Base-by-base conservation (phyloP, 2,329 filamentous ascomycete genomes). In the Fusarium camptoceras region DNA sequence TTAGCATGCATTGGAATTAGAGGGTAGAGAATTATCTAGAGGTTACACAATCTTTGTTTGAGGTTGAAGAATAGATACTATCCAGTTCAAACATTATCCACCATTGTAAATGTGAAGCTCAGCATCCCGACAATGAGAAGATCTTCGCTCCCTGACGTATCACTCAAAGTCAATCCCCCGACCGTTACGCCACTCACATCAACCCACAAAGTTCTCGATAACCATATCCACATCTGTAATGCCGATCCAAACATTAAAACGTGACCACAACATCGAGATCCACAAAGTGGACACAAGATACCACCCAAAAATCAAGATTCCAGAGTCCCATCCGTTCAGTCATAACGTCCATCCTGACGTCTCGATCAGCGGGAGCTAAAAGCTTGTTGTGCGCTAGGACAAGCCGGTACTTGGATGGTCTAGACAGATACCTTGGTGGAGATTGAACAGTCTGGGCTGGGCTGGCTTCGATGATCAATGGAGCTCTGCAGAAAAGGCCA, bases 301-400 rank as follows among this genome's bases (percentile, higher is more conserved):
- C 18, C 20, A 25, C 25, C 20, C 6, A 7, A 25, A 55, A 59
- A 44, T 14, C 48, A 31, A 55, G 49, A 55, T 59, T 55, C 15
- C 39, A 7, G 8, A 39, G 24, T 46, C 25, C 18, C 11, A 41
- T 27, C 14, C 15, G 27, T 56, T 24, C 41, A 59, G 42, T 56
- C 57, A 55, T 59, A 24, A 34, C 22, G 39, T 20, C 18, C 22
- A 56, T 27, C 42, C 42, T 59, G 42, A 56, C 50, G 50, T 59
- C 31, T 59, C 31, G 50, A 59, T 59, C 42, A 47, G 37, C 42
- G 42, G 41, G 25, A 55, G 25, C 50, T 55, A 59, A 56, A 47
- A 56, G 18, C 31, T 55, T 59, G 50, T 22, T 31, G 18, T 48
- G 37, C 22, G 8, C 43, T 56, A 56, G 54, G 27, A 3, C 18